Evolutionary conservation across 805 yeast genomes (phyloP).

Genomic region (Ogataea methylovora): DNA sequence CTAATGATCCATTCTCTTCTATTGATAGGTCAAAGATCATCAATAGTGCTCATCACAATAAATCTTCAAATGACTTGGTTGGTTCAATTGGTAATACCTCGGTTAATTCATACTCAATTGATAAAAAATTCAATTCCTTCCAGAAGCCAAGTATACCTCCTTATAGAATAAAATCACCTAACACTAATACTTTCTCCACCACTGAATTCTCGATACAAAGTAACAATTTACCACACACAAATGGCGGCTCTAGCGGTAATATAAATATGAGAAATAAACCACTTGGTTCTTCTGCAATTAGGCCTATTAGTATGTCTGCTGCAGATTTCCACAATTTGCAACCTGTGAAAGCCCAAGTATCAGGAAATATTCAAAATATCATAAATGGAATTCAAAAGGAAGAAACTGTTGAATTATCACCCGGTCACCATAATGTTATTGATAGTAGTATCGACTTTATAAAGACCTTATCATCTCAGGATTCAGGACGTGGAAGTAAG

Average conservation of each 20-base stretch:
- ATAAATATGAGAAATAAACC: not conserved
- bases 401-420: conserved; percentile 25
- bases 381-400: conserved; percentile 24
- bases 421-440: conserved; percentile 19
- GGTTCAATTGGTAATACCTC: too few relatives aligned
- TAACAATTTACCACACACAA: too few relatives aligned
- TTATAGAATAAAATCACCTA: not conserved
- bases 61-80: conserved; percentile 5
- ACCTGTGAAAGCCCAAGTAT: conserved; percentile 1
- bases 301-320: conserved; percentile 31
- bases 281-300: not conserved
- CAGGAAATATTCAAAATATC: conserved; percentile 3
- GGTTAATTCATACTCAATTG: too few relatives aligned
- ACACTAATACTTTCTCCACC: too few relatives aligned
- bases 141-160: too few relatives aligned
- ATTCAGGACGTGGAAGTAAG: conserved; percentile 19
- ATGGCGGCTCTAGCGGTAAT: too few relatives aligned
- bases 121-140: too few relatives aligned
- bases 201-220: too few relatives aligned
- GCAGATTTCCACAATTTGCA: conserved; percentile 12
- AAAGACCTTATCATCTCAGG: conserved; percentile 27
- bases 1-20: conserved; percentile 33
- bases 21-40: conserved; percentile 32
- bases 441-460: conserved; percentile 32
- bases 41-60: conserved; percentile 12